Evolutionary conservation across 768 basidiomycete genomes (phyloP).

Genomic region (Tremella mesenterica): DNA sequence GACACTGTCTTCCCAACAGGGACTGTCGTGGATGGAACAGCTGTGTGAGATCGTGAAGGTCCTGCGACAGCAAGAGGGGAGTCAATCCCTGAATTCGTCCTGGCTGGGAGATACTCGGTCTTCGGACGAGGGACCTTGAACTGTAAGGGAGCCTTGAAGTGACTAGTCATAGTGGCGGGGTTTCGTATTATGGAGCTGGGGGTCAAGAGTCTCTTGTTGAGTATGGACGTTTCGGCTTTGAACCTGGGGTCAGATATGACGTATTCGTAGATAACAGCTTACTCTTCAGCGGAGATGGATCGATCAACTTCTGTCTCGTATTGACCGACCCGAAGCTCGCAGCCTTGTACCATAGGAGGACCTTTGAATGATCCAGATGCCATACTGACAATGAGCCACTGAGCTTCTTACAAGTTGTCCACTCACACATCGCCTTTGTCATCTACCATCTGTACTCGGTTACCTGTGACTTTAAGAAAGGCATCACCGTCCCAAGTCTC

Average conservation of each 20-base stretch:
- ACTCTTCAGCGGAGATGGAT: conserved; percentile 21
- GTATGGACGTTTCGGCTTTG: conserved; percentile 16
- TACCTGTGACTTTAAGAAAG: conserved; percentile 30
- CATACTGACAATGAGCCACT: conserved; percentile 14
- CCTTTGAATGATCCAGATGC: conserved; percentile 9
- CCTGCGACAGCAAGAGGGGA: neutral
- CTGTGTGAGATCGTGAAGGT: conserved; percentile 1
- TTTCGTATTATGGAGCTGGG: conserved; percentile 3
- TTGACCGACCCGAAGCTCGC: conserved; percentile 32
- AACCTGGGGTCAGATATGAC: conserved; percentile 12
- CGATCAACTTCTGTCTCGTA: conserved; percentile 26
- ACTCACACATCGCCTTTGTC: conserved; percentile 39
- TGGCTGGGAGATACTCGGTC: conserved; percentile 16
- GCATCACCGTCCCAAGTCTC: conserved; percentile 45
- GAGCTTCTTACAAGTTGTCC: neutral
- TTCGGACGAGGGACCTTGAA: conserved; percentile 12
- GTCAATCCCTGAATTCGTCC: neutral
- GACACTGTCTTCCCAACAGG: conserved; percentile 17
- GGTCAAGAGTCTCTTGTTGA: conserved; percentile 11
- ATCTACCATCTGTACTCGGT: conserved; percentile 29
- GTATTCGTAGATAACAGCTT: conserved; percentile 2
- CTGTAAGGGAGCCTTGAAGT: conserved; percentile 33
- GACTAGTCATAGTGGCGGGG: conserved; percentile 19
- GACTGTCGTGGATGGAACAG: neutral
- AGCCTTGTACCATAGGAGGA: conserved; percentile 15